Evolutionary conservation across 2,329 filamentous ascomycete genomes (phyloP).

Genomic region (Amauroascus verrucosus): DNA sequence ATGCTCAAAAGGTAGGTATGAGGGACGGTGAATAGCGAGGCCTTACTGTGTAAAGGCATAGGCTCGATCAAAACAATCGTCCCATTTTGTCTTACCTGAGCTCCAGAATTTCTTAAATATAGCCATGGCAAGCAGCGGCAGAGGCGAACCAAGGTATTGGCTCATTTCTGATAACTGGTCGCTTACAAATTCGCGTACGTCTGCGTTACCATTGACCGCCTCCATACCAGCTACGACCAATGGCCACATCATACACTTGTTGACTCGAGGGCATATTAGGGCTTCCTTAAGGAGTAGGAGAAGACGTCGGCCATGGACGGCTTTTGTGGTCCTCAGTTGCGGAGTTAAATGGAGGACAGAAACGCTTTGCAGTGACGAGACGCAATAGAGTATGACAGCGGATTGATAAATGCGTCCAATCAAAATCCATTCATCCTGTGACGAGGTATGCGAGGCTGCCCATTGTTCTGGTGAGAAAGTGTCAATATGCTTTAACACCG

Average conservation of each 20-base stretch:
- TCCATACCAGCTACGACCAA: background rate
- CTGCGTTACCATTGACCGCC: background rate
- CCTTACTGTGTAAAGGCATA: background rate
- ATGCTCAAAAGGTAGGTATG: too few species aligned
- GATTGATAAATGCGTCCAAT: slow-evolving; percentile 1
- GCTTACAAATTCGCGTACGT: background rate
- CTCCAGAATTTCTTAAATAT: slow-evolving; percentile 4
- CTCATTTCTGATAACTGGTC: background rate
- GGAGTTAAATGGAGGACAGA: background rate
- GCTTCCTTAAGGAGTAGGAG: background rate
- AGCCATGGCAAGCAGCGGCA: background rate
- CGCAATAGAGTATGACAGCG: background rate
- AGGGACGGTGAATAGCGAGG: background rate
- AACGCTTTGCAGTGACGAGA: slow-evolving; percentile 1
- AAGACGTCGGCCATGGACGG: background rate
- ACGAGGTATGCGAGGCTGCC: background rate
- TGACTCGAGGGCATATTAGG: background rate
- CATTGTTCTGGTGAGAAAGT: background rate
- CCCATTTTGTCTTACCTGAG: slow-evolving; percentile 1
- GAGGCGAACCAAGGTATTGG: background rate
- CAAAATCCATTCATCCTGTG: background rate
- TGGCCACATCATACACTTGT: slow-evolving; percentile 6
- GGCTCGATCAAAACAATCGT: slow-evolving; percentile 4
- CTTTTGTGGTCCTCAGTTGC: background rate
- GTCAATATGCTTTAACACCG: slow-evolving; percentile 1